Base-by-base conservation (phyloP, 2,329 filamentous ascomycete species). In the Aureobasidium sp. region DNA sequence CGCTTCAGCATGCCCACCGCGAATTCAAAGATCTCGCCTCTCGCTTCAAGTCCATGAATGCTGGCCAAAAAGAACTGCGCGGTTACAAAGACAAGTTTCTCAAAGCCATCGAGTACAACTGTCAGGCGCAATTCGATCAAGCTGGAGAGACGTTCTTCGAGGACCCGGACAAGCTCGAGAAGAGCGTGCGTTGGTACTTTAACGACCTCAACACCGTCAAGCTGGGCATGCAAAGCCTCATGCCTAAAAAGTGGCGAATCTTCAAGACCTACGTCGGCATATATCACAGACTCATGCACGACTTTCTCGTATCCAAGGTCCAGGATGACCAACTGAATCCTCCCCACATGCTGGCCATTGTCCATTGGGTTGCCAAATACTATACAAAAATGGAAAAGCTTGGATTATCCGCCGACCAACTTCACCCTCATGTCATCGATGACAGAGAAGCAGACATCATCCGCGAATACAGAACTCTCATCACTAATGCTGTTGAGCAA, bases 61-160 rank as follows among this genome's bases (percentile, higher is more conserved):
- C 93, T 67, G 93, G 93, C 1, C 91, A 93, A 25, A 95, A 95
- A 75, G 90, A 91, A 66, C 86, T 95, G 59, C 87, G 93, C 66
- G 94, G 93, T 3, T 99, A 99, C 79, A 99, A 97, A 78, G 90
- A 96, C 69, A 96, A 96, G 73, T 97, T 97, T 73, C 75, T 96
- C 42, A 82, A 89, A 70, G 87, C 89, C 42, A 91, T 97, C 70
- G 84, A 87, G 69, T 79, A 87, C 63, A 87, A 85, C 65, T 89
- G 87, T 7, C 82, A 89, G 70, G 83, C 82, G 48, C 88, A 93
- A 70, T 91, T 97, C 68, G 84, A 86, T 14, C 80, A 85, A 63
- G 83, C 86, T 44, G 84, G 86, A 63, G 84, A 88, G 60, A 83
- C 86, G 51, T 97, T 99, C 73, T 77, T 93, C 59, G 88, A 88